Base-by-base conservation (phyloP, 1,284 basidiomycete species). In the Cutaneotrichosporon sp. region DNA sequence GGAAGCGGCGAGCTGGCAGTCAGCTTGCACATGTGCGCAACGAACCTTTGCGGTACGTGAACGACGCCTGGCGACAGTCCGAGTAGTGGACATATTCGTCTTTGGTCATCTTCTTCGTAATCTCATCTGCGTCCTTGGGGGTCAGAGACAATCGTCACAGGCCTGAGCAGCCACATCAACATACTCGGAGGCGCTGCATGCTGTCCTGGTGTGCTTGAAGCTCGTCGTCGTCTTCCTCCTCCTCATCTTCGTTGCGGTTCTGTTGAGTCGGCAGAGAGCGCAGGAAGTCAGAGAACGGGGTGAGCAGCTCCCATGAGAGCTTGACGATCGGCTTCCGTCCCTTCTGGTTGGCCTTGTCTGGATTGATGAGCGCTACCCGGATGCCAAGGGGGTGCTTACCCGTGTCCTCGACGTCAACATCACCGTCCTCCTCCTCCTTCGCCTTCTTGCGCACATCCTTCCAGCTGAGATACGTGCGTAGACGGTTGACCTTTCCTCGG, bases 11-110 rank as follows among this genome's bases (percentile, higher is more conserved):
- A 11, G 88, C 92, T 93, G 38, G 4, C 14, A 4, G 56, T 58
- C 25, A 52, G 34, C 10, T 27, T 8, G 29, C 27, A 3, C 47
- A n/a, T 31, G 13, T 29, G 56, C n/a, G 16, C 25, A 51, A 20
- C n/a, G 24, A 53, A 91, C 92, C 88, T 86, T 97, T 97, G 54
- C 93, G 87, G 77, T 95, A 97, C 0, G 95, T 97, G 79, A 98
- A 99, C 11, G 92, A 93, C 0, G 95, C 95, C 79, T 97, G 94
- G 57, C 95, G 86, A 81, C 95, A 97, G 73, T 97, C 94, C 2
- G 94, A 94, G 76, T 98, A 99, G 74, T 97, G 93, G 65, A 95
- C 91, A 75, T 98, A 98, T 72, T 98, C 93, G 74, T 97, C 94
- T 66, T 91, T 84, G 0, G 93, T 97, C 95, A 98, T 98, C 78